phyloP scores from a whole-genome alignment of 176 grass and related monocot species.

The Musa troglodytarum region DNA sequence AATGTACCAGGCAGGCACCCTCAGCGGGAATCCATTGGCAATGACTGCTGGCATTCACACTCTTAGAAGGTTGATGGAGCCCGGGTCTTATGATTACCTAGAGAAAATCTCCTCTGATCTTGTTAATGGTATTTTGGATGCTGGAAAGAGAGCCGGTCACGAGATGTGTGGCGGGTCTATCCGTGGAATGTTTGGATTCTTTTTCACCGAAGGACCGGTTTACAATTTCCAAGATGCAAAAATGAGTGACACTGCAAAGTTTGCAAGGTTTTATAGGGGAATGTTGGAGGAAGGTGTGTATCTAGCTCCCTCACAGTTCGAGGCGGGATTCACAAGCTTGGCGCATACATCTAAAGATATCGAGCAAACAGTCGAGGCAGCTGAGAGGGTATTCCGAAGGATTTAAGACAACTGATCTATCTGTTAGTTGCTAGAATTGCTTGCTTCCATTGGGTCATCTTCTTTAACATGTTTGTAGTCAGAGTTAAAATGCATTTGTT shows the following conservation, averaged over 20 bases:
- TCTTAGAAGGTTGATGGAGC: constrained; percentile 59
- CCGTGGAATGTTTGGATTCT: constrained; percentile 85
- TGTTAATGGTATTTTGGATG: constrained; percentile 57
- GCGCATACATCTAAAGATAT: constrained; percentile 76
- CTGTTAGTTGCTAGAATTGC: no score
- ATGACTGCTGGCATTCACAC: constrained; percentile 99
- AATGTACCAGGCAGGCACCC: constrained; percentile 98
- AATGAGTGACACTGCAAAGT: constrained; percentile 77
- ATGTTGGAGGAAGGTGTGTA: constrained; percentile 98
- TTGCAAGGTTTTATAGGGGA: constrained; percentile 75
- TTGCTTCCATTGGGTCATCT: no score
- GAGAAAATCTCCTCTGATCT: constrained; percentile 83
- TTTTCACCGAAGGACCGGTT: constrained; percentile 69
- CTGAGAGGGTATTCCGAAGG: constrained; percentile 66
- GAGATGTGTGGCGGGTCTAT: constrained; percentile 96
- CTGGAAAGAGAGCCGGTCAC: constrained; percentile 54
- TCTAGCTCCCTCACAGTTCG: constrained; percentile 84
- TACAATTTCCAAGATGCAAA: constrained; percentile 83
- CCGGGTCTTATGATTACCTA: constrained; percentile 69
- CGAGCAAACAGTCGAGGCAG: constrained; percentile 64
- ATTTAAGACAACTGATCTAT: constrained; percentile 13
- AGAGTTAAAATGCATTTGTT: no score
- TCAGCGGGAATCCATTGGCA: constrained; percentile 93
- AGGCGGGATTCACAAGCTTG: constrained; percentile 93
- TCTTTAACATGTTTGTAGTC: no score